phyloP scores from a whole-genome alignment of 169 alveolate species.

The Plasmodium coatneyi region DNA sequence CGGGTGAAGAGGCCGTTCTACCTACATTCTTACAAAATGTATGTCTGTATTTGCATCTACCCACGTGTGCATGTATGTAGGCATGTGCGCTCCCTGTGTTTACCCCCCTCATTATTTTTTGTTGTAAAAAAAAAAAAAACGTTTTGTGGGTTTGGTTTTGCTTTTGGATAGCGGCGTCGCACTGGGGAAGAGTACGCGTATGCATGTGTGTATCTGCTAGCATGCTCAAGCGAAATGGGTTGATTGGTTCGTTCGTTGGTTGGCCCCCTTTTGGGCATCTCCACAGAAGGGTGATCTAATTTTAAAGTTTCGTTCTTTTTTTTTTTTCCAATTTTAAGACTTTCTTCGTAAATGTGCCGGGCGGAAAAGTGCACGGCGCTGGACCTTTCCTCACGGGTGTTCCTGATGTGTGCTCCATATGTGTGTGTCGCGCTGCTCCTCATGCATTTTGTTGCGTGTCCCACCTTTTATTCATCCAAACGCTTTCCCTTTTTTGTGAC shows the following conservation, averaged over 20 bases:
- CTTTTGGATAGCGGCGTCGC: neutral
- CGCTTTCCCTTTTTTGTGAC: slow-evolving; percentile 34
- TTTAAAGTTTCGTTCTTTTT: neutral
- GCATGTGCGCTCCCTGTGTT: neutral
- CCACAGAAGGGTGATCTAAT: neutral
- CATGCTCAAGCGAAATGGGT: neutral
- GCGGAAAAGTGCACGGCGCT: neutral
- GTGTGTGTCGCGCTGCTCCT: neutral
- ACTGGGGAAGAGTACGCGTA: neutral
- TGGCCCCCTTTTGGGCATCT: neutral
- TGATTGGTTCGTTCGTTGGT: neutral
- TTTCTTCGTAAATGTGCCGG: neutral
- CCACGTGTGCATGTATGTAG: neutral
- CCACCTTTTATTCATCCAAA: neutral
- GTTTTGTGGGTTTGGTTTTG: neutral
- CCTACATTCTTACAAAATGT: neutral
- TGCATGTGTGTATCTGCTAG: neutral
- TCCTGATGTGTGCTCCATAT: too few species aligned
- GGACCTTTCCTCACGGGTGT: neutral
- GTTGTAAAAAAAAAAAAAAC: neutral
- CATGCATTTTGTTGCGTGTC: neutral
- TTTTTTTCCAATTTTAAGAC: slow-evolving; percentile 5
- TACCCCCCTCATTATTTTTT: neutral
- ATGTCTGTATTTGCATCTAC: neutral
- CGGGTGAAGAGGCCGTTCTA: neutral